Evolutionary conservation across 2,329 filamentous ascomycete species (phyloP).

Genomic region (Hypoxylon sp.): DNA sequence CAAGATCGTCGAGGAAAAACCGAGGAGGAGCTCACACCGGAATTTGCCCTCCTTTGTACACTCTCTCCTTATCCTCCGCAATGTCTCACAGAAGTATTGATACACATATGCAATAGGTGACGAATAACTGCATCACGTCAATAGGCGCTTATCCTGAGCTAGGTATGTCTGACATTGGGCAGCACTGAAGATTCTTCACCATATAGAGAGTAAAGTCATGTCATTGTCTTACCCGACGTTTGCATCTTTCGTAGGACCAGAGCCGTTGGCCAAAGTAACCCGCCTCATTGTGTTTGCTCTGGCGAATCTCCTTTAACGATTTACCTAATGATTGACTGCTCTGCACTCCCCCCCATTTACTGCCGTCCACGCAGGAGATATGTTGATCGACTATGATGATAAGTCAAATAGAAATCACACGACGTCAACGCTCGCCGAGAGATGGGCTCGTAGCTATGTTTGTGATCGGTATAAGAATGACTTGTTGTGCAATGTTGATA

Average conservation of each 20-base stretch:
- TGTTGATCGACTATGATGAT: constrained; percentile 18
- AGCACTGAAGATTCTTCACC: constrained; percentile 30
- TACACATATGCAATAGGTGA: constrained; percentile 46
- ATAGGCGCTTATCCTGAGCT: constrained; percentile 35
- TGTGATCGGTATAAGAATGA: background rate
- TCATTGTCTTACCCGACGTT: constrained; percentile 52
- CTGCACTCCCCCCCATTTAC: constrained; percentile 35
- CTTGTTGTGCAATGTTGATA: constrained; percentile 10
- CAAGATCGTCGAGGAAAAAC: constrained; percentile 22
- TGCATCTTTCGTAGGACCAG: constrained; percentile 50
- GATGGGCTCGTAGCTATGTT: constrained; percentile 2
- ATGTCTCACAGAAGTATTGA: constrained; percentile 40
- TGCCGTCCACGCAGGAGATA: constrained; percentile 25
- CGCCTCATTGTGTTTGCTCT: constrained; percentile 47
- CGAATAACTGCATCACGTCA: constrained; percentile 47
- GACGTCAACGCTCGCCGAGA: constrained; percentile 17
- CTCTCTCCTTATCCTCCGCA: constrained; percentile 25
- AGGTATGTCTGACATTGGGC: constrained; percentile 41
- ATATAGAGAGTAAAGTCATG: constrained; percentile 44
- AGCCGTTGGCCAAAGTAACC: constrained; percentile 46
- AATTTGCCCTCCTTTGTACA: constrained; percentile 12
- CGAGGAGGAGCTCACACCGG: constrained; percentile 23
- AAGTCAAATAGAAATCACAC: constrained; percentile 23
- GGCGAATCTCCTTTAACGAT: constrained; percentile 31
- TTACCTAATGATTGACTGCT: constrained; percentile 22